Conservation (phyloP, 352 stramenopile genomes). For the Pythium dissotocum region DNA sequence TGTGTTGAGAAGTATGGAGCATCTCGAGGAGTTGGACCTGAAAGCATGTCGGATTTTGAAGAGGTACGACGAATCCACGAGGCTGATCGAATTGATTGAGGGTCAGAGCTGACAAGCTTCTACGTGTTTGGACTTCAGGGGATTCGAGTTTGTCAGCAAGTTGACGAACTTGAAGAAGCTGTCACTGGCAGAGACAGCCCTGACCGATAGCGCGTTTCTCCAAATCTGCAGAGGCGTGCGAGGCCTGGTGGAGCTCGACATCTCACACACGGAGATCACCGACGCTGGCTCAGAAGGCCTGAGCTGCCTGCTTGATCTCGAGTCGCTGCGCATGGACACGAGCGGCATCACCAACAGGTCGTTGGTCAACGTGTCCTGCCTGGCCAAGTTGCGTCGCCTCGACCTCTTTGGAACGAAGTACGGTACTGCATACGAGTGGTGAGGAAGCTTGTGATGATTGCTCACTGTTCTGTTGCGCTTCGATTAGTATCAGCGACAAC, state of each 20-base stretch:
- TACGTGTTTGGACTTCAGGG: conserved; percentile 27
- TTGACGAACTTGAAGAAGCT: conserved; percentile 55
- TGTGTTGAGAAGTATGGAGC: conserved; percentile 50
- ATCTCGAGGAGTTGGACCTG: conserved; percentile 65
- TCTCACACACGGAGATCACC: conserved; percentile 73
- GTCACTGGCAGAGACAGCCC: conserved; percentile 53
- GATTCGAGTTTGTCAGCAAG: conserved; percentile 72
- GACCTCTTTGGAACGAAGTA: conserved; percentile 82
- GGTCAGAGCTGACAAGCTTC: not conserved
- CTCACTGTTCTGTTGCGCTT: not conserved
- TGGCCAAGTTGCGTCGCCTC: conserved; percentile 54
- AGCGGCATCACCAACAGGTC: conserved; percentile 63
- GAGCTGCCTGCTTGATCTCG: conserved; percentile 48
- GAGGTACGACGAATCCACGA: conserved; percentile 31
- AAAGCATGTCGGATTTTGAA: conserved; percentile 69
- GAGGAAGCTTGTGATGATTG: too few species aligned
- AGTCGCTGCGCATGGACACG: conserved; percentile 67
- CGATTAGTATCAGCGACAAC: conserved; percentile 62
- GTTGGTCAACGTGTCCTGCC: conserved; percentile 50
- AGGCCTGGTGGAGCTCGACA: conserved; percentile 54
- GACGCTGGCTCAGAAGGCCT: conserved; percentile 56
- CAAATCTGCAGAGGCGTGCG: conserved; percentile 54
- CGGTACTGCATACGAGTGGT: conserved; percentile 3
- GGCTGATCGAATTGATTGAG: too few species aligned
- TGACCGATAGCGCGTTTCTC: conserved; percentile 60